Evolutionary conservation across 805 yeast genomes (phyloP).

Genomic region (Saturnispora besseyi): DNA sequence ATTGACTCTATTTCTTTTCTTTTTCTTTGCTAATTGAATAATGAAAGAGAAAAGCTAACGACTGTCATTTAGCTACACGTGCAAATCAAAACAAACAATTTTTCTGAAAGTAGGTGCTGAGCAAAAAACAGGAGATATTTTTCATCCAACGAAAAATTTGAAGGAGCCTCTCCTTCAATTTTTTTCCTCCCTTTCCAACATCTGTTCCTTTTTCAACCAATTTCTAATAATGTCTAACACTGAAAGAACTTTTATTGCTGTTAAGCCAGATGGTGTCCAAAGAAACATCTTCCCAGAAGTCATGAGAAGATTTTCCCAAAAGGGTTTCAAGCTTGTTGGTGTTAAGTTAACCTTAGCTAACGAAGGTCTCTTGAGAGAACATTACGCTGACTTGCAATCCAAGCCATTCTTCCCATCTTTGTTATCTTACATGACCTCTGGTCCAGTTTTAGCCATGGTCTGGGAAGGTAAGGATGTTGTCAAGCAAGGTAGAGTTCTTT

Average conservation of each 20-base stretch:
- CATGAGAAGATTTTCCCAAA: slow-evolving; percentile 87
- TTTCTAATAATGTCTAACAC: slow-evolving; percentile 41
- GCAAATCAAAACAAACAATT: neutral
- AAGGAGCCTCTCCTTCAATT: neutral
- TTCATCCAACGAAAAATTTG: neutral
- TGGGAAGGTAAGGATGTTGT: slow-evolving; percentile 99
- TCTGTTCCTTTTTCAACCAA: neutral
- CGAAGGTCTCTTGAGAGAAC: slow-evolving; percentile 81
- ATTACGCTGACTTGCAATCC: slow-evolving; percentile 89
- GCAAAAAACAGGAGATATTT: neutral
- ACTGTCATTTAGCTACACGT: neutral
- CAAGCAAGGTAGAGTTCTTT: slow-evolving; percentile 93
- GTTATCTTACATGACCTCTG: slow-evolving; percentile 93
- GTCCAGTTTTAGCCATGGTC: slow-evolving; percentile 97
- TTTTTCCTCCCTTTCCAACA: no score
- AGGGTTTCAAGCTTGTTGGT: slow-evolving; percentile 96
- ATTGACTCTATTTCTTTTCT: neutral
- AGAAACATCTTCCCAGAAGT: slow-evolving; percentile 91
- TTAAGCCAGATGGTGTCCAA: slow-evolving; percentile 99
- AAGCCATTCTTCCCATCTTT: slow-evolving; percentile 98
- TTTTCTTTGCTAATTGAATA: neutral
- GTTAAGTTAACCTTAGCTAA: slow-evolving; percentile 85
- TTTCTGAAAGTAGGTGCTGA: neutral
- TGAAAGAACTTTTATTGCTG: slow-evolving; percentile 89
- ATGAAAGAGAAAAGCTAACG: neutral